These are phyloP conservation scores for Cucumis variabilis DNA, from an alignment of 331 rosid genomes.

Conservation along the genomic window DNA sequence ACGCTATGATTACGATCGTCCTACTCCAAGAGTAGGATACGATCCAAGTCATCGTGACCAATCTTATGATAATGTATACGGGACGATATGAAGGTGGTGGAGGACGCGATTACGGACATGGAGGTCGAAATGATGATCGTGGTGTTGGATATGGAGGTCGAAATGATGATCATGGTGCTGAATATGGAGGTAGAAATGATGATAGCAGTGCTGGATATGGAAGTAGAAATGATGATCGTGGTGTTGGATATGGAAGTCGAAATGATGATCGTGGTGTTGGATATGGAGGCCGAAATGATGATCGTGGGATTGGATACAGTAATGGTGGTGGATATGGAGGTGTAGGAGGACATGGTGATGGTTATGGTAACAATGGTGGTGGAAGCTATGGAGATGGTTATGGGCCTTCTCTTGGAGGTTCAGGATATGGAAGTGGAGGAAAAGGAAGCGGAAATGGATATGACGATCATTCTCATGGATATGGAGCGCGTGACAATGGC, in stretches of 20 bases:
- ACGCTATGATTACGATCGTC: not conserved
- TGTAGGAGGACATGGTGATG: not conserved
- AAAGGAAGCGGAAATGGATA: no score
- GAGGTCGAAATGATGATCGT: no score
- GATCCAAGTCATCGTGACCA: not conserved
- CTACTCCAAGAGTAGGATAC: not conserved
- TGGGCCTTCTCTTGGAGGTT: not conserved
- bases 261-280: not conserved
- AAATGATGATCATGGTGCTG: no score
- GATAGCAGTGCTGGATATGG: no score
- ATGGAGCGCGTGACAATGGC: no score
- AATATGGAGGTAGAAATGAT: not conserved
- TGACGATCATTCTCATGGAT: no score
- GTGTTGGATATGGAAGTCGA: no score
- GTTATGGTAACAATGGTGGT: not conserved
- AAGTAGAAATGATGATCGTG: no score
- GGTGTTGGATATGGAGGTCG: not conserved
- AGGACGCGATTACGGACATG: not conserved
- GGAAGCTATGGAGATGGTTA: not conserved
- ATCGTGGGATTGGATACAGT: not conserved
- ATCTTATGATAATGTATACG: conserved; percentile 31
- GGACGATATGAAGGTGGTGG: not conserved
- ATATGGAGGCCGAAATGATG: not conserved
- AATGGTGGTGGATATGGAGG: not conserved
- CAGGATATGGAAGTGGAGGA: not conserved